Evolutionary conservation across 768 basidiomycete species (phyloP).

Genomic region (Mycena crocata): DNA sequence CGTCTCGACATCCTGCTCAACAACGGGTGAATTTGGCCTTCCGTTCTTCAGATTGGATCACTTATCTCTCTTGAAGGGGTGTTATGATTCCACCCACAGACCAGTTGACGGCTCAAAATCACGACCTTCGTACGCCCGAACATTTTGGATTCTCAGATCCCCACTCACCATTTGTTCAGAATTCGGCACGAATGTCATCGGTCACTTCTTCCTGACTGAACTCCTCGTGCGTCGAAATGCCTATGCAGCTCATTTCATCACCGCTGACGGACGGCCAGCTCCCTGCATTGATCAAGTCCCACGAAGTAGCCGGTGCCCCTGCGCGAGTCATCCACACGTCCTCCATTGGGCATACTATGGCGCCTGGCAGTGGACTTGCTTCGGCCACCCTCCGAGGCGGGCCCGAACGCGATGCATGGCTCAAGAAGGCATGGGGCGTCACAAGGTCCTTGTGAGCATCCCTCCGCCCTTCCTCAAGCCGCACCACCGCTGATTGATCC

Average conservation of each 20-base stretch:
- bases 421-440: slow-evolving; percentile 6
- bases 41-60: not conserved
- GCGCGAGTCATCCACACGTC: slow-evolving; percentile 43
- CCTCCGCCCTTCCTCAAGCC: not conserved
- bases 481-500: not conserved
- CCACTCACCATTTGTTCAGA: slow-evolving; percentile 22
- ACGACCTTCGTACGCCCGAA: slow-evolving; percentile 40
- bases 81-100: slow-evolving; percentile 42
- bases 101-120: slow-evolving; percentile 39
- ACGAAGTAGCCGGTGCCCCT: slow-evolving; percentile 1
- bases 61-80: slow-evolving; percentile 30
- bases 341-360: slow-evolving; percentile 24
- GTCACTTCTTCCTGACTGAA: slow-evolving; percentile 38
- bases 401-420: slow-evolving; percentile 21
- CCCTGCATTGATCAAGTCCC: slow-evolving; percentile 16
- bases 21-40: slow-evolving; percentile 34
- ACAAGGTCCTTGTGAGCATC: not conserved
- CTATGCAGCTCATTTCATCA: not conserved
- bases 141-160: too few relatives aligned
- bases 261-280: slow-evolving; percentile 6
- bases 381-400: slow-evolving; percentile 15
- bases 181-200: slow-evolving; percentile 53
- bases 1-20: slow-evolving; percentile 23
- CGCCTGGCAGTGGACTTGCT: slow-evolving; percentile 13
- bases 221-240: slow-evolving; percentile 37